These are phyloP conservation scores for Nyctanthes arbortristis DNA, from an alignment of 257 asterid genomes.

Conservation along the genomic window DNA sequence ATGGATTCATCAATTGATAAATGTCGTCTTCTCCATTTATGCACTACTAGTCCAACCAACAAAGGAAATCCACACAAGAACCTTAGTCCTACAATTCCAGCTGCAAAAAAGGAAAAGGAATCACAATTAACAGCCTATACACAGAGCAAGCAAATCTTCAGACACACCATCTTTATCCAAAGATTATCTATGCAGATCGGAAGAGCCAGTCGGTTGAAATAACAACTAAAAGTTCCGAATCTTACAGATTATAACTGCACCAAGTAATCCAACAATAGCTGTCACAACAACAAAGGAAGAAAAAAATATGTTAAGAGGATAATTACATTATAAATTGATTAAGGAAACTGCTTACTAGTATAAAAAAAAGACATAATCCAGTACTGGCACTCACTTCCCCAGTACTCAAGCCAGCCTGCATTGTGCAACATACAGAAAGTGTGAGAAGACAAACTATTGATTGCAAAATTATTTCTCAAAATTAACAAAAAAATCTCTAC, in stretches of 20 bases:
- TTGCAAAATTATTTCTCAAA: too few species aligned
- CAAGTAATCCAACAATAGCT: constrained; percentile 22
- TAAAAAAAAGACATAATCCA: constrained; percentile 6
- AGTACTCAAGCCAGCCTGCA: constrained; percentile 48
- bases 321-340: not conserved
- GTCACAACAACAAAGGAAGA: constrained; percentile 18
- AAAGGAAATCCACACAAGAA: constrained; percentile 41
- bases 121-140: too few species aligned
- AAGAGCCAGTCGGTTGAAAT: too few species aligned
- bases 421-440: constrained; percentile 21
- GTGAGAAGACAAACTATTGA: constrained; percentile 27
- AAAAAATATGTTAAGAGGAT: constrained; percentile 26
- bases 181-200: too few species aligned
- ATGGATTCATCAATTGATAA: too few species aligned
- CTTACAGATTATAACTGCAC: constrained; percentile 35
- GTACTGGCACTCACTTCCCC: constrained; percentile 41
- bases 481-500: constrained; percentile 1
- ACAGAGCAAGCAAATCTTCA: too few species aligned
- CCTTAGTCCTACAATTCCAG: constrained; percentile 32
- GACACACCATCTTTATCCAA: too few species aligned
- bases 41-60: constrained; percentile 33
- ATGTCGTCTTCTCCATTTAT: too few species aligned
- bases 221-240: constrained; percentile 10
- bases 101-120: too few species aligned
- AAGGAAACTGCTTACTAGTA: constrained; percentile 12